These are phyloP conservation scores for Persicaria maculosa DNA, from an alignment of 148 eudicot species.

Conservation along the genomic window DNA sequence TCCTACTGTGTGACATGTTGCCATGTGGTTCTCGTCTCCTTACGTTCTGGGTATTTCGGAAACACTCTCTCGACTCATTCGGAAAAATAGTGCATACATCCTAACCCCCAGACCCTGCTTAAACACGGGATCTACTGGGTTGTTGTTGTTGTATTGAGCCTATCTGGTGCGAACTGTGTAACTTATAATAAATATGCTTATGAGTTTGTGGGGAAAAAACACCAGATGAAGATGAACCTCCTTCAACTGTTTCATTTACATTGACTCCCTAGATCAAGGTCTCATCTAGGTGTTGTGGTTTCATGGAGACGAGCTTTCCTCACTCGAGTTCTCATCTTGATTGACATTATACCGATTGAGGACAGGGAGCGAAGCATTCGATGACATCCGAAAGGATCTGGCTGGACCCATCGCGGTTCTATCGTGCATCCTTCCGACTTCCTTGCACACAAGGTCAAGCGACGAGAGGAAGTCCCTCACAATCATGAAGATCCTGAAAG, in stretches of 20 bases:
- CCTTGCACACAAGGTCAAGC: slow-evolving; percentile 64
- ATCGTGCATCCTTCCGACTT: slow-evolving; percentile 24
- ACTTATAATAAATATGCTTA: no score
- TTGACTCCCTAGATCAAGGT: neutral
- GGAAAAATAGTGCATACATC: no score
- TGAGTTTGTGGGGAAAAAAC: no score
- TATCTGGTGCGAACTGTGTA: no score
- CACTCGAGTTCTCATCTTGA: slow-evolving; percentile 1
- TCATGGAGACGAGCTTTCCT: slow-evolving; percentile 10
- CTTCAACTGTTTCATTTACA: neutral
- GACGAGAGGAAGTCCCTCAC: slow-evolving; percentile 53
- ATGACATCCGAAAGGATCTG: slow-evolving; percentile 11
- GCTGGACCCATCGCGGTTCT: neutral
- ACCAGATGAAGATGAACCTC: neutral
- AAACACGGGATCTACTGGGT: no score
- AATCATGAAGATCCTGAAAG: slow-evolving; percentile 53
- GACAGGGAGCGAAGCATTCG: slow-evolving; percentile 3
- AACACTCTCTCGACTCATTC: no score
- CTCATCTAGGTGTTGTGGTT: neutral
- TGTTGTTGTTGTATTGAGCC: no score
- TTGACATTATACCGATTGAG: slow-evolving; percentile 9
- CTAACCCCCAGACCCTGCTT: no score
- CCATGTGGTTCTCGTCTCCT: no score
- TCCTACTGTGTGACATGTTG: no score
- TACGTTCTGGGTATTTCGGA: no score